Percentiles rank a stretch among this genome's conserved stretches.
Conservation (phyloP, 805 yeast genomes). For the Myxozyma monticola region DNA sequence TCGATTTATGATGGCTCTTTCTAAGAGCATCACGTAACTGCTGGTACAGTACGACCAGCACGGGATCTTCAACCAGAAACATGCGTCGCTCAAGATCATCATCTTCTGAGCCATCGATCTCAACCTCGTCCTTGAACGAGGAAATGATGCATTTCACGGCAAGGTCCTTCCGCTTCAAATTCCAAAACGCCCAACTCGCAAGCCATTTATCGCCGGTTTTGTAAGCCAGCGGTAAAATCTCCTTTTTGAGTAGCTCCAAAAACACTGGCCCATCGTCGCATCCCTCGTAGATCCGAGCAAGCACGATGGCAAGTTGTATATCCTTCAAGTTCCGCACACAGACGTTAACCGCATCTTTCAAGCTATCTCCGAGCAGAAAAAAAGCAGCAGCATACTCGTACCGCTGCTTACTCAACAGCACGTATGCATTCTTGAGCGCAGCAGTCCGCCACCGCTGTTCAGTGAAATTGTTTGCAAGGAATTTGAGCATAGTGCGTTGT, state of each 20-base stretch:
- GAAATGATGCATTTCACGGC: conserved; percentile 50
- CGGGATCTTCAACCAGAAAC: conserved; percentile 77
- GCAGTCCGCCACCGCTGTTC: conserved; percentile 81
- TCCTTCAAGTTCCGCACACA: conserved; percentile 67
- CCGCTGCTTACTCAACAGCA: conserved; percentile 82
- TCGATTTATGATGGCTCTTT: conserved; percentile 52
- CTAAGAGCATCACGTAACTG: conserved; percentile 56
- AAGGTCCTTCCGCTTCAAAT: conserved; percentile 47
- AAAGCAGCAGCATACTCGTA: conserved; percentile 85
- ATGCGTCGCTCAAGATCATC: conserved; percentile 15
- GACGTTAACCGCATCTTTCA: conserved; percentile 76
- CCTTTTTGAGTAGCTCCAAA: conserved; percentile 48
- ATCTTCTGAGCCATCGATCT: not conserved
- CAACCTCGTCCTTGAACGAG: conserved; percentile 14
- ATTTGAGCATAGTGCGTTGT: conserved; percentile 75
- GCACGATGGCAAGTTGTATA: conserved; percentile 70
- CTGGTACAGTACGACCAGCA: conserved; percentile 63
- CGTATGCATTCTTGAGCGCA: conserved; percentile 90
- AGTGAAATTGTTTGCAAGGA: conserved; percentile 72
- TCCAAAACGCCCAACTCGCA: conserved; percentile 79
- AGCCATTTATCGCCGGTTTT: conserved; percentile 75
- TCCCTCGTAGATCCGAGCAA: conserved; percentile 71
- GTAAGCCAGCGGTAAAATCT: conserved; percentile 58
- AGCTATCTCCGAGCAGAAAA: conserved; percentile 72
- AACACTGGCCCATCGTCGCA: conserved; percentile 58